These are phyloP conservation scores for Anisodus tanguticus DNA, from an alignment of 257 asterid genomes.

Conservation along the genomic window DNA sequence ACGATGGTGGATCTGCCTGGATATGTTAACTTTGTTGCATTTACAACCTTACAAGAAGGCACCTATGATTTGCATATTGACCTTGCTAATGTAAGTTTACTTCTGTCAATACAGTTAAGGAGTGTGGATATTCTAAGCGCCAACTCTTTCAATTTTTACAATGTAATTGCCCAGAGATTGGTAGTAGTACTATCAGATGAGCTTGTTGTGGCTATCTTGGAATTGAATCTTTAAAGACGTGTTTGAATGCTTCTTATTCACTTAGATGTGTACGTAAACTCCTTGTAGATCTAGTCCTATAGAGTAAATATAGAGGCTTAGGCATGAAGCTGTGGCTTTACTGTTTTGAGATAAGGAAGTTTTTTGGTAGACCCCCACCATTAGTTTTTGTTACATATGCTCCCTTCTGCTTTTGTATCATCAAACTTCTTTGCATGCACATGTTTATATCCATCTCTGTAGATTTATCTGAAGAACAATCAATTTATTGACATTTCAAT, in stretches of 20 bases:
- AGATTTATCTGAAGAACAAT: background rate
- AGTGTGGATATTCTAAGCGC: background rate
- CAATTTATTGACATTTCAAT: conserved; percentile 23
- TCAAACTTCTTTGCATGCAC: background rate
- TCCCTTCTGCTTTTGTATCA: conserved; percentile 7
- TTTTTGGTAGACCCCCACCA: conserved; percentile 2
- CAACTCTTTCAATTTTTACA: background rate
- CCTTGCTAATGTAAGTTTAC: conserved; percentile 10
- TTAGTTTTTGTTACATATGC: conserved; percentile 2
- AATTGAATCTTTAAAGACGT: background rate
- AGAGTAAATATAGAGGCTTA: background rate
- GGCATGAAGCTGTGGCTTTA: background rate
- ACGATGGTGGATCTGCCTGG: conserved; percentile 21
- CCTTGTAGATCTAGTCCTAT: conserved; percentile 8
- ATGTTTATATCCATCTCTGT: background rate
- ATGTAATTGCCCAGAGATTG: background rate
- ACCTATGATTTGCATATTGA: background rate
- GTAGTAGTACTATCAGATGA: conserved; percentile 1
- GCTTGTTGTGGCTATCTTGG: background rate
- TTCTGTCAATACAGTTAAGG: background rate
- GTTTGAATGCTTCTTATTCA: conserved; percentile 9
- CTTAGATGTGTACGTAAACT: background rate
- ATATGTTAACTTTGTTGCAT: conserved; percentile 3
- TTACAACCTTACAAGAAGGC: conserved; percentile 13
- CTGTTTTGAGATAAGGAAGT: background rate